Base-by-base conservation (phyloP, 352 stramenopile species). In the Phytophthora sojae region DNA sequence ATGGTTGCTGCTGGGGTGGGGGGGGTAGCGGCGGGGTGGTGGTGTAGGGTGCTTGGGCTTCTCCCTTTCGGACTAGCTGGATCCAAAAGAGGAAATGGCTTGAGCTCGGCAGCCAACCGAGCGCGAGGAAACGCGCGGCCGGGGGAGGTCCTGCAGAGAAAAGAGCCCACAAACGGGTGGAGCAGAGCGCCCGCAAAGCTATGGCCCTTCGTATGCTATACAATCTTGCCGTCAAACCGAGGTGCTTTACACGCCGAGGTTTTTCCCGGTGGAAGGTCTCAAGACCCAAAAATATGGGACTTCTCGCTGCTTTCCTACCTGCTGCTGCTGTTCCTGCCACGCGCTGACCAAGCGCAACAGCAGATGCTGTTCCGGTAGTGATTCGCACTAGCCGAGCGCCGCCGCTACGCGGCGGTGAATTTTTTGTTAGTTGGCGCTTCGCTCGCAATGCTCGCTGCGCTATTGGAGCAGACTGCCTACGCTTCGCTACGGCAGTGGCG, bases 21-120 rank as follows among this genome's bases (percentile, higher is more conserved):
- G 49, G 64, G 72, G 57, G 35, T 64, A 68, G 61, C 61, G 72
- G 64, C 61, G 55, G 64, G 59, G 64, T 63, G 25, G 42, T 50
- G 11, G 45, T 4, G 63, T 47, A 17, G 49, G 49, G 35, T 15
- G 6, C 66, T 56, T 67, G 44, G 61, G 62, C 51, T 77, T 77
- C 61, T 82, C 61, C 57, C 75, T 75, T 75, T 71, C 67, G 61
- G 64, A 77, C 70, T 76, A 69, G 65, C 57, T 75, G 73, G 76
- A 83, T 83, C 78, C 81, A 88, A 89, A 86, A 88, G 75, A 83
- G 76, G 75, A 85, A 86, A 85, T 88, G 79, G 68, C 53, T 71
- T 37, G 57, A 19, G 60, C 49, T 52, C 9, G 30, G 51, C 56
- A 70, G 49, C 45, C 57, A 73, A 73, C 53, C 62, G 39, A 37